phyloP scores from a whole-genome alignment of 2,329 filamentous ascomycete genomes.

The Sclerotiophoma versabilis region DNA sequence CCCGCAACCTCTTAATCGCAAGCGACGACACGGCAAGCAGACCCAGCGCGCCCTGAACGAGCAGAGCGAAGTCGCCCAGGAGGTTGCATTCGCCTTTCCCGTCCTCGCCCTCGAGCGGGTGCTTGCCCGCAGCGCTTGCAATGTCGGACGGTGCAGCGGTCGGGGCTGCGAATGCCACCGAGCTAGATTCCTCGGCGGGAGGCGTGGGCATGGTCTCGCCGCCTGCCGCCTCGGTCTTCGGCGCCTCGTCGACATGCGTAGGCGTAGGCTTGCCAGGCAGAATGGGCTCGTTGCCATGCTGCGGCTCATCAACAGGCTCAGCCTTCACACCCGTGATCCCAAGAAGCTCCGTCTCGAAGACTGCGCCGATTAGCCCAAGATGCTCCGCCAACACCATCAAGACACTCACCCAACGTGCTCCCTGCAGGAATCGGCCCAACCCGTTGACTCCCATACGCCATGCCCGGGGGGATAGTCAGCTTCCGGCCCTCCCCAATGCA shows the following conservation, averaged over 20 bases:
- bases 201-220: constrained; percentile 21
- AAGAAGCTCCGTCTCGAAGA: constrained; percentile 92
- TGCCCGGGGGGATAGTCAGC: constrained; percentile 85
- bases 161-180: constrained; percentile 20
- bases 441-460: constrained; percentile 78
- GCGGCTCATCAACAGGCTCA: background rate
- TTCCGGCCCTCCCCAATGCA: constrained; percentile 92
- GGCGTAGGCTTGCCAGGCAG: constrained; percentile 9
- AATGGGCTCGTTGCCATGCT: constrained; percentile 6
- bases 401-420: constrained; percentile 72
- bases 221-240: background rate
- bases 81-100: constrained; percentile 79
- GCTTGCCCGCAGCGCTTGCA: constrained; percentile 29
- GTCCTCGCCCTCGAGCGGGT: constrained; percentile 54
- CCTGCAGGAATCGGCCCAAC: constrained; percentile 81
- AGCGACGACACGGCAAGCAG: constrained; percentile 82
- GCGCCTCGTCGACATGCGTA: constrained; percentile 6
- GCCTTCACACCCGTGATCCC: constrained; percentile 68
- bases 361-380: constrained; percentile 51
- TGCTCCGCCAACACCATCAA: constrained; percentile 2
- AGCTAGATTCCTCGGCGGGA: constrained; percentile 15
- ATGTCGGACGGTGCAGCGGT: constrained; percentile 23
- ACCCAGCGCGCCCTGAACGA: constrained; percentile 89
- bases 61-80: constrained; percentile 86
- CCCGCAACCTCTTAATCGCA: constrained; percentile 91